Evolutionary conservation across 2,329 filamentous ascomycete species (phyloP).

Genomic region (Pseudocercospora eumusae): DNA sequence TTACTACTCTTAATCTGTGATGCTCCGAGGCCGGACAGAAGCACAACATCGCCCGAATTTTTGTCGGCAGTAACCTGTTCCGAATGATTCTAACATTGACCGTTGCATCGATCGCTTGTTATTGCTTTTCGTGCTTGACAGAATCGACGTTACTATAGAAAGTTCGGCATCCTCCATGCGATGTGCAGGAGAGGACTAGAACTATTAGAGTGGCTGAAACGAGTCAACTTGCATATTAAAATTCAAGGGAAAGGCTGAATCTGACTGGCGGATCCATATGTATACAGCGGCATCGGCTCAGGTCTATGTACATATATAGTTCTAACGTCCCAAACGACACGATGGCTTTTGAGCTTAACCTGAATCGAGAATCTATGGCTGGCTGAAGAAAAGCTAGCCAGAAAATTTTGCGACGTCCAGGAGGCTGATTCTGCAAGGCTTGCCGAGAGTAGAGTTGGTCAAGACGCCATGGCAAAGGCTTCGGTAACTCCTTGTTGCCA

Average conservation of each 20-base stretch:
- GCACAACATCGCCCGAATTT: neutral
- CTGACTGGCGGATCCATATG: neutral
- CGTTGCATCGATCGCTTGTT: neutral
- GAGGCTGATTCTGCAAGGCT: neutral
- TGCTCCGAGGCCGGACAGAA: neutral
- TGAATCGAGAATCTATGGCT: neutral
- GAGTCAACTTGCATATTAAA: neutral
- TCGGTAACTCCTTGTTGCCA: neutral
- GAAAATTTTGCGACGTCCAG: neutral
- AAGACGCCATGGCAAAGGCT: slow-evolving; percentile 7
- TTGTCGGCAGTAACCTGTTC: neutral
- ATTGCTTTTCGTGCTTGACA: neutral
- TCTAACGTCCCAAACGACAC: neutral
- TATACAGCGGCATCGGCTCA: too few species aligned
- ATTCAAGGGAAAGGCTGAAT: neutral
- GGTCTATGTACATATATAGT: too few species aligned
- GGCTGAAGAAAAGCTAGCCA: neutral
- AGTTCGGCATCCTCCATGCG: neutral
- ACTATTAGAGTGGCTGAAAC: neutral
- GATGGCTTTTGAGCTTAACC: neutral
- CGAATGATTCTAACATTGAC: neutral
- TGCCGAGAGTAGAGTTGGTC: neutral
- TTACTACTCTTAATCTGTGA: neutral
- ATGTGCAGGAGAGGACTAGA: slow-evolving; percentile 1
- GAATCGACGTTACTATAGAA: neutral